Evolutionary conservation across 768 basidiomycete species (phyloP), one percentile per base, ranked within the genome.

Genomic region (Boletus sensibilis): DNA sequence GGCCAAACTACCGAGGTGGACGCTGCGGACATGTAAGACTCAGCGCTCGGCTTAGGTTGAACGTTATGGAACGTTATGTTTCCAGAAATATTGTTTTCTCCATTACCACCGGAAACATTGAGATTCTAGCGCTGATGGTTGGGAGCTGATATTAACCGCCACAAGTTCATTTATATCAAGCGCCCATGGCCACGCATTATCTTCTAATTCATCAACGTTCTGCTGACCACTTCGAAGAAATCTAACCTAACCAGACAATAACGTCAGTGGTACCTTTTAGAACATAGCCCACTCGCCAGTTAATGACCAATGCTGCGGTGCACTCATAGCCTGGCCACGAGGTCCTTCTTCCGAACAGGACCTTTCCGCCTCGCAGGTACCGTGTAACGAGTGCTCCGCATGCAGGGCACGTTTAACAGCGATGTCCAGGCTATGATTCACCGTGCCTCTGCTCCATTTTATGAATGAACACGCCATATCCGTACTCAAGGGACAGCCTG

Each of bases 81-180:
- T 2, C 18, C 23, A 21, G 12, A 2, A 25, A 1, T 8, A 4
- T 47, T 35, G 20, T 46, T 34, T 18, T 29, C 12, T 48, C 46
- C 59, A 50, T 52, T 43, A n/a, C 9, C 23, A 37, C 40, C 9
- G 38, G 50, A 41, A 27, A 42, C 1, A 5, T 12, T 34, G 16
- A 9, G 12, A 31, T 34, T 58, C 46, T 63, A 54, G 56, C 57
- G 64, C 55, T 18, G 21, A 23, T 40, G 31, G 44, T 42, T 11
- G 27, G 16, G 48, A 35, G n/a, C 20, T 43, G 16, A 34, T 12
- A 18, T 42, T 10, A 34, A 20, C 6, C 7, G 29, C 29, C 37
- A 44, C n/a, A 21, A n/a, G 21, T 9, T 45, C 3, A 33, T 45
- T 38, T 34, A 35, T 37, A 27, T 40, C 25, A 18, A 31, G 44